Base-by-base conservation (phyloP, 2,329 filamentous ascomycete genomes). In the Neophaeococcomyces mojaviensis region DNA sequence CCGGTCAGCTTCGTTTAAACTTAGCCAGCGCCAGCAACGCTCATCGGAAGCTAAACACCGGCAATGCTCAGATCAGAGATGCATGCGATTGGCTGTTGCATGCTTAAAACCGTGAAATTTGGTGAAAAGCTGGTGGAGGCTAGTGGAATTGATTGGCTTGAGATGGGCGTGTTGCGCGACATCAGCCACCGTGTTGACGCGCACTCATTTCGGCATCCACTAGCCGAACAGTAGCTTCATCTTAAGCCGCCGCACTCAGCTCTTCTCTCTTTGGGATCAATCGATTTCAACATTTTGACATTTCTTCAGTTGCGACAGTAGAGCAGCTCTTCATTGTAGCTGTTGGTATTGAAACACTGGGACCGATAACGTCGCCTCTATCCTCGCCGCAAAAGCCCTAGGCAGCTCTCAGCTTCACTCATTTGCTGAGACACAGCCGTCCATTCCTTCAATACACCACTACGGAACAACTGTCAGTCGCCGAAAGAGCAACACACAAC, bases 341-440 rank as follows among this genome's bases (percentile, higher is more conserved):
- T 32, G 8, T 8, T n/a, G 30, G n/a, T 9, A 32, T 9, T 9
- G 8, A 8, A n/a, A n/a, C 9, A 32, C 30, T 35, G 8, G 35
- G 20, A 16, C 9, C 16, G 13, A 13, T 16, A 20, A 10, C 24
- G 24, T 28, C 24, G 24, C 24, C 24, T 5, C 38, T 53, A 53
- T 52, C 52, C 30, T 48, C 55, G 55, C 57, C 55, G 51, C 51
- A 57, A 51, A 52, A 52, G 52, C 53, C 49, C 49, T 49, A 56
- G 64, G 68, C 68, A 67, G 64, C 68, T 68, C 64, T 65, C 73
- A 70, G 76, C 76, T 80, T 78, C 77, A 80, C 73, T 81, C 77
- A 68, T 79, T 81, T 75, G 73, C 64, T 67, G 66, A 65, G 64
- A 60, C 64, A 46, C 42, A 66, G 74, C 68, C 61, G 62, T 72